Evolutionary conservation across 495 filamentous ascomycete genomes (phyloP).

Genomic region (Aspergillus funiculosus): DNA sequence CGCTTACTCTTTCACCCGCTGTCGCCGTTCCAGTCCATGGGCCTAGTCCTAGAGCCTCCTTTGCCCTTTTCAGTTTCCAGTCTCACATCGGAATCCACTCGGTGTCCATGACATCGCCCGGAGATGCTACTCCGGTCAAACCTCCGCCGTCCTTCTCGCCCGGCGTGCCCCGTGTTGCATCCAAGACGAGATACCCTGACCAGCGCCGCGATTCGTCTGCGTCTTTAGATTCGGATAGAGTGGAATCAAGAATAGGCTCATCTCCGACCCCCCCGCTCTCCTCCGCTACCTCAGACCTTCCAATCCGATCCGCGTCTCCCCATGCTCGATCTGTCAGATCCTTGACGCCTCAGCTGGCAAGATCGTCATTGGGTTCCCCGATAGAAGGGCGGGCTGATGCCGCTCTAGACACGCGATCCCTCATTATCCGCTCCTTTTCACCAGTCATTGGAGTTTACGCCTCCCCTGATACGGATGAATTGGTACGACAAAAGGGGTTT

Average conservation of each 20-base stretch:
- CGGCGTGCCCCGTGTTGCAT: slow-evolving; percentile 46
- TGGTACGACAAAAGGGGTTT: slow-evolving; percentile 83
- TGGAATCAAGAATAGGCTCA: slow-evolving; percentile 47
- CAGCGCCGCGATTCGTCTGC: slow-evolving; percentile 35
- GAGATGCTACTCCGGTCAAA: slow-evolving; percentile 57
- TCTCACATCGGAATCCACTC: slow-evolving; percentile 25
- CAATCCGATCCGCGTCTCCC: slow-evolving; percentile 43
- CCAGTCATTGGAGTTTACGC: slow-evolving; percentile 81
- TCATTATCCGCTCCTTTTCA: slow-evolving; percentile 78
- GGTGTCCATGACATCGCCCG: slow-evolving; percentile 57
- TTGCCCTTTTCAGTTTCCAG: slow-evolving; percentile 4
- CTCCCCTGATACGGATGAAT: slow-evolving; percentile 72
- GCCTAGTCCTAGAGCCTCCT: slow-evolving; percentile 19
- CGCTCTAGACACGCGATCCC: slow-evolving; percentile 59
- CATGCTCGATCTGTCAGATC: slow-evolving; percentile 55
- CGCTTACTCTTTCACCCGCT: not conserved
- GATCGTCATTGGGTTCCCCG: slow-evolving; percentile 52
- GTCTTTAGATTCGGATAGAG: slow-evolving; percentile 43
- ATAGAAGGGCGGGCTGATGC: slow-evolving; percentile 44
- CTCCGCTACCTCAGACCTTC: slow-evolving; percentile 32
- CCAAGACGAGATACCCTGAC: slow-evolving; percentile 44
- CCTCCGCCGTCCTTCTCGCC: slow-evolving; percentile 54
- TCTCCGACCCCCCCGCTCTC: slow-evolving; percentile 41
- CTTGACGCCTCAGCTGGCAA: slow-evolving; percentile 52
- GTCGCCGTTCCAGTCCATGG: slow-evolving; percentile 29